phyloP scores from a whole-genome alignment of 306 rosid species.

The Vachellia collinsii region DNA sequence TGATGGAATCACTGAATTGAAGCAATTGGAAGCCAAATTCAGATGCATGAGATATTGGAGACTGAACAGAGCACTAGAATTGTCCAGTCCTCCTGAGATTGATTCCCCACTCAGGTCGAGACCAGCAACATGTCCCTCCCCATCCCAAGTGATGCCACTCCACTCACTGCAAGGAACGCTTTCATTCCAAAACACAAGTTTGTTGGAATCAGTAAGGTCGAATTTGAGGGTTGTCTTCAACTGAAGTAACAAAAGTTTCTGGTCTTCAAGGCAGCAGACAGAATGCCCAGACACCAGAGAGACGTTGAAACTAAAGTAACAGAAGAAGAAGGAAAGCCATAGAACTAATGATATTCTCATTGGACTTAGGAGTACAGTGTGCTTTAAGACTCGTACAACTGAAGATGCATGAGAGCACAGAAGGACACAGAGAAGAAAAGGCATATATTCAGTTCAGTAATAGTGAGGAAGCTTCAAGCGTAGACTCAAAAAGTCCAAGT shows the following conservation, averaged over 20 bases:
- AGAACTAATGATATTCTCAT: background rate
- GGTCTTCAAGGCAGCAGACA: slow-evolving; percentile 31
- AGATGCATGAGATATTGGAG: slow-evolving; percentile 38
- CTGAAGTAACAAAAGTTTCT: slow-evolving; percentile 35
- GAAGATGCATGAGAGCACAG: background rate
- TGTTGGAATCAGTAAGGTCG: rapidly evolving
- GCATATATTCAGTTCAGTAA: background rate
- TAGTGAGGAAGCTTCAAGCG: background rate
- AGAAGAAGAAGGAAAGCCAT: background rate
- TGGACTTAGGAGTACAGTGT: too few relatives aligned
- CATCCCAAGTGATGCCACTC: slow-evolving; percentile 41
- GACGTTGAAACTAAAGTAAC: background rate
- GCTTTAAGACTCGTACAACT: background rate
- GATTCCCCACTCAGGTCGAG: background rate
- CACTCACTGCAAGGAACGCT: slow-evolving; percentile 40
- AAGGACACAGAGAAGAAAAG: background rate
- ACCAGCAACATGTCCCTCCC: slow-evolving; percentile 13
- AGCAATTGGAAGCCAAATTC: slow-evolving; percentile 33
- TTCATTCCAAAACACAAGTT: slow-evolving; percentile 33
- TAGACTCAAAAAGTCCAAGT: background rate
- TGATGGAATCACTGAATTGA: slow-evolving; percentile 34
- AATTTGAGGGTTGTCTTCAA: slow-evolving; percentile 31
- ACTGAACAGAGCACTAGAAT: slow-evolving; percentile 43
- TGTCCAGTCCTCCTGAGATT: slow-evolving; percentile 34
- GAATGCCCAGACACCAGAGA: background rate